Percentiles rank a stretch among this genome's conserved stretches.
phyloP scores from a whole-genome alignment of 140 eudicot genomes.

The Eryngium alpinum region DNA sequence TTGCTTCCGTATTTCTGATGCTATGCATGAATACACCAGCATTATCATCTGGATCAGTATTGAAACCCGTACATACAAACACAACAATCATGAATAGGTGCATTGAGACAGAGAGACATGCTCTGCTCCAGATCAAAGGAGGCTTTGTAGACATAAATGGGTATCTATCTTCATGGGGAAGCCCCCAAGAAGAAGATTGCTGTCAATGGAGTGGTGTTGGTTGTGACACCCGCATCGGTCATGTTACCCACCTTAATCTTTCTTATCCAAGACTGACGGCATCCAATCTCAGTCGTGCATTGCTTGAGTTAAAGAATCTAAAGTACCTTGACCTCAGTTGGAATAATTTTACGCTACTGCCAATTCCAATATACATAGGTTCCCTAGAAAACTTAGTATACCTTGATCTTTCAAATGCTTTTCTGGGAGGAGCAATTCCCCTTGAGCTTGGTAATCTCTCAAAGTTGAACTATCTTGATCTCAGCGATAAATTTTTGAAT shows the following conservation, averaged over 20 bases:
- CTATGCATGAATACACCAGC: no score
- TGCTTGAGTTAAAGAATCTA: constrained; percentile 2
- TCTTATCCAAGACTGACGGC: background rate
- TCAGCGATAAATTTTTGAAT: no score
- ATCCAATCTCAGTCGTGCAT: background rate
- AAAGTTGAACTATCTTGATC: no score
- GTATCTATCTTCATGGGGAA: background rate
- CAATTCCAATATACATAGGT: background rate
- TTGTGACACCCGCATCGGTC: constrained; percentile 7
- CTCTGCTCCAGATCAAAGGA: background rate
- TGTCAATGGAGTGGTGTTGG: constrained; percentile 15
- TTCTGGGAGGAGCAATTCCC: background rate
- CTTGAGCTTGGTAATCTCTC: no score
- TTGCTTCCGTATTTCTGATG: background rate
- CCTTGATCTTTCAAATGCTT: background rate
- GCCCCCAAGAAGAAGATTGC: constrained; percentile 5
- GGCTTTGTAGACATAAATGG: background rate
- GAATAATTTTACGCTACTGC: background rate
- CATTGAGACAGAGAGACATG: background rate
- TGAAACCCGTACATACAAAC: background rate
- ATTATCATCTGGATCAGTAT: background rate
- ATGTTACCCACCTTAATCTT: constrained; percentile 12
- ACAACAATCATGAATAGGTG: background rate
- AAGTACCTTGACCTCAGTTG: background rate
- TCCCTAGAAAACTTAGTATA: background rate